Percentiles rank a stretch among this genome's conserved stretches.
These are phyloP conservation scores for Podospora pseudopauciseta DNA, from an alignment of 495 filamentous ascomycete species.

Conservation along the genomic window DNA sequence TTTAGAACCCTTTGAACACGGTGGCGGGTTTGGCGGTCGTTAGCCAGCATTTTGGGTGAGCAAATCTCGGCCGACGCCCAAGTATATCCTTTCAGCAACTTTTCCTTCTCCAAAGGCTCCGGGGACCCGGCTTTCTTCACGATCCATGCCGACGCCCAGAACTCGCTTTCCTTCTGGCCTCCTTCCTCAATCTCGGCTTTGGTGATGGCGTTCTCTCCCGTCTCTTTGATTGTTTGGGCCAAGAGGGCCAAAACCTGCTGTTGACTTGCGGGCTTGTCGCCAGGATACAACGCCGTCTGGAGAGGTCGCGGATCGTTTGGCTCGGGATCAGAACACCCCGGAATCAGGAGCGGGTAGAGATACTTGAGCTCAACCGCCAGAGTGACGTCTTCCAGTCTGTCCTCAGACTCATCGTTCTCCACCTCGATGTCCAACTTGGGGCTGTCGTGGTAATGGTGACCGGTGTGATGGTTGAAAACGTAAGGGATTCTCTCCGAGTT, in stretches of 20 bases:
- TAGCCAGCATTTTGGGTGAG: conserved; percentile 27
- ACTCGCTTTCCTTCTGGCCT: conserved; percentile 20
- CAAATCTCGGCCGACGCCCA: conserved; percentile 33
- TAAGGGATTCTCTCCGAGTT: not conserved
- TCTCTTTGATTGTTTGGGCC: conserved; percentile 22
- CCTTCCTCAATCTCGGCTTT: conserved; percentile 13
- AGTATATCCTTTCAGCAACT: conserved; percentile 14
- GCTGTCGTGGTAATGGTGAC: no score
- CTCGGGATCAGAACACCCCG: not conserved
- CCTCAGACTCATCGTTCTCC: not conserved
- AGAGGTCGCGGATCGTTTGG: not conserved
- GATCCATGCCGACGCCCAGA: conserved; percentile 32
- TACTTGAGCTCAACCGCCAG: conserved; percentile 10
- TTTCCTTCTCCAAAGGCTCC: conserved; percentile 21
- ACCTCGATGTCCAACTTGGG: not conserved
- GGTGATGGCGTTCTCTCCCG: conserved; percentile 22
- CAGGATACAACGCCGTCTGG: not conserved
- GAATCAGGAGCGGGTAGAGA: conserved; percentile 18
- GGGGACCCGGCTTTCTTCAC: conserved; percentile 36
- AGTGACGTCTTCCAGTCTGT: conserved; percentile 5
- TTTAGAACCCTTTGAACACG: conserved; percentile 23
- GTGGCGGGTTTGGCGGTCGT: conserved; percentile 12
- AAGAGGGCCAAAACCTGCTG: conserved; percentile 18
- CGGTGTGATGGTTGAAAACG: not conserved
- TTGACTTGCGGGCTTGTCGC: conserved; percentile 4